A percentile compares a stretch with the other conserved stretches of the same genome.
Evolutionary conservation across 176 grass and related monocot genomes (phyloP).

Genomic region (Guadua angustifolia): DNA sequence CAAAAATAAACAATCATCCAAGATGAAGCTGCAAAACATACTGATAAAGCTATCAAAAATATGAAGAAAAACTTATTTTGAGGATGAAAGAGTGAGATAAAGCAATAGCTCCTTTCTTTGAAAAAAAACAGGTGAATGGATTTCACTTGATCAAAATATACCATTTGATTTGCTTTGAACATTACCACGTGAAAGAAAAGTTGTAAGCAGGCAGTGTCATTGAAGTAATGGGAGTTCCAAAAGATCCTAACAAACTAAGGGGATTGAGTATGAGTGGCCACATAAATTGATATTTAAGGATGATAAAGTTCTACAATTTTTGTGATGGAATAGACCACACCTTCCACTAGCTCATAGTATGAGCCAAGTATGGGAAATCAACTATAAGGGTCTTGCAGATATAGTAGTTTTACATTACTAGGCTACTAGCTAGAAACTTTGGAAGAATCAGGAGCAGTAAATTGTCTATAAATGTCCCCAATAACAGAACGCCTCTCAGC

Average conservation of each 20-base stretch:
- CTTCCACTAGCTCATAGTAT: not conserved
- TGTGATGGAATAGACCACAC: not conserved
- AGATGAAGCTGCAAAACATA: not conserved
- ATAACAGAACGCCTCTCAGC: not conserved
- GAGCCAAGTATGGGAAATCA: not conserved
- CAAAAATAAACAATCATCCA: not conserved
- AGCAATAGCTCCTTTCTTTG: not conserved
- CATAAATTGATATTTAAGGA: not conserved
- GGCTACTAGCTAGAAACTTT: not conserved
- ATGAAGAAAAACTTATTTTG: not conserved
- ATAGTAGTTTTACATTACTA: not conserved
- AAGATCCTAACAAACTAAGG: not conserved
- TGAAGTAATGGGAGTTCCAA: not conserved
- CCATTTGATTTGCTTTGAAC: not conserved
- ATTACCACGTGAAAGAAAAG: not conserved
- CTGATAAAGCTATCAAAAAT: not conserved
- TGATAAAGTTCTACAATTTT: not conserved
- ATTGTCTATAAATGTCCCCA: not conserved
- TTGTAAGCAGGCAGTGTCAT: not conserved
- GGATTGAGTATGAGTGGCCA: not conserved
- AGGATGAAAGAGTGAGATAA: not conserved
- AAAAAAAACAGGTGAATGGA: not conserved
- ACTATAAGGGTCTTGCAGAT: not conserved
- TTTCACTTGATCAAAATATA: not conserved
- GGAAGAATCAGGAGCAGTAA: not conserved